Percentiles rank a stretch among this genome's conserved stretches.
These are phyloP conservation scores for Fusarium sp. DNA, from an alignment of 2,329 filamentous ascomycete species.

Conservation along the genomic window DNA sequence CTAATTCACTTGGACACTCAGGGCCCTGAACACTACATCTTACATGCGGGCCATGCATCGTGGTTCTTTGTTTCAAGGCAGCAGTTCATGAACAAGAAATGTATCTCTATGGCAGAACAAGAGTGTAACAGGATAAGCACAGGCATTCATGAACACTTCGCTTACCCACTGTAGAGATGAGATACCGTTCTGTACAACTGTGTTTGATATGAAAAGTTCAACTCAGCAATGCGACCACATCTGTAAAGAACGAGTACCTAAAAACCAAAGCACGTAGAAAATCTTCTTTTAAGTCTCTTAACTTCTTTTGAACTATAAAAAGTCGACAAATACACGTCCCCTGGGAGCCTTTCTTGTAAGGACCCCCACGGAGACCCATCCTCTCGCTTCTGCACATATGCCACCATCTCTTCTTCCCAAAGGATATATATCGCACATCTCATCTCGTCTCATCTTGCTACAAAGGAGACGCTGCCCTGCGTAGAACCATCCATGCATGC, in stretches of 20 bases:
- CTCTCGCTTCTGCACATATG: conserved; percentile 28
- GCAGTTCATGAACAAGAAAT: not conserved
- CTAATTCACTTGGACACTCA: too few relatives aligned
- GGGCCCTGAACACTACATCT: not conserved
- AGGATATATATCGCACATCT: conserved; percentile 51
- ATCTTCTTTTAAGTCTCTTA: conserved; percentile 38
- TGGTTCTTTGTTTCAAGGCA: not conserved
- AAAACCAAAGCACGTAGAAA: conserved; percentile 1
- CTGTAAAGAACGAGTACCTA: not conserved
- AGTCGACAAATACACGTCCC: conserved; percentile 44
- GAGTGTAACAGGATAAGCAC: not conserved
- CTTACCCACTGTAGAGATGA: not conserved
- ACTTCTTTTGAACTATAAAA: conserved; percentile 43
- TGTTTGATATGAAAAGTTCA: too few relatives aligned
- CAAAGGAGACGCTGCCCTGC: conserved; percentile 49
- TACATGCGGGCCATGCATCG: not conserved
- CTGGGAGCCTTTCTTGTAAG: conserved; percentile 20
- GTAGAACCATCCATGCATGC: conserved; percentile 49
- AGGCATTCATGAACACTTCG: not conserved
- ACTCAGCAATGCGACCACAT: too few relatives aligned
- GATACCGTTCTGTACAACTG: too few relatives aligned
- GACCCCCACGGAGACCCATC: conserved; percentile 28
- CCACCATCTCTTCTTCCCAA: conserved; percentile 25
- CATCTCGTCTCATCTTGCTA: conserved; percentile 42
- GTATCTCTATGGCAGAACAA: not conserved